Conservation (phyloP, 2,329 filamentous ascomycete genomes). For the Xylariaceae sp. region DNA sequence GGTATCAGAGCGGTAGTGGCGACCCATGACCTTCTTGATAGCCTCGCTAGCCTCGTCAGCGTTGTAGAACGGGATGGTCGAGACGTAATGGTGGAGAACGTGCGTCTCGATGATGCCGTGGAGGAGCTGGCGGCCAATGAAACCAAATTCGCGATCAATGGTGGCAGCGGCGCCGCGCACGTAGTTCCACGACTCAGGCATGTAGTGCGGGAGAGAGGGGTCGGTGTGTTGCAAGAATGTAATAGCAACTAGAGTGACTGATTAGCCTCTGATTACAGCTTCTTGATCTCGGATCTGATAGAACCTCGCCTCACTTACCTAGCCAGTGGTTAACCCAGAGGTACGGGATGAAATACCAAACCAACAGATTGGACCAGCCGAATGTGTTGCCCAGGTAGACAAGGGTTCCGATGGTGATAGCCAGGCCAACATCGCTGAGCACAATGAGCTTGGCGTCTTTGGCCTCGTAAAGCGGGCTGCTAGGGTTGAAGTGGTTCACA, state of each 20-base stretch:
- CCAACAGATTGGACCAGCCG: slow-evolving; percentile 79
- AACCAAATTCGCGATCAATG: slow-evolving; percentile 95
- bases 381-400: slow-evolving; percentile 69
- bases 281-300: background rate
- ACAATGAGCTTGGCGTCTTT: slow-evolving; percentile 85
- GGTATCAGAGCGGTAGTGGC: slow-evolving; percentile 85
- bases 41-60: slow-evolving; percentile 92
- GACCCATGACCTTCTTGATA: slow-evolving; percentile 92
- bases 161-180: slow-evolving; percentile 90
- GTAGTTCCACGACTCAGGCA: slow-evolving; percentile 82
- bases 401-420: slow-evolving; percentile 58
- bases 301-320: slow-evolving; percentile 56
- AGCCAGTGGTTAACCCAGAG: slow-evolving; percentile 99
- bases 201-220: slow-evolving; percentile 89
- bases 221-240: slow-evolving; percentile 98
- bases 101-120: slow-evolving; percentile 98
- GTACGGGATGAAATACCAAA: slow-evolving; percentile 96
- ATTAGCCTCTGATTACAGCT: slow-evolving; percentile 25
- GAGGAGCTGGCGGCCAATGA: slow-evolving; percentile 84
- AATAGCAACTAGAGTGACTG: slow-evolving; percentile 73
- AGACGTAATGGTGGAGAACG: slow-evolving; percentile 96
- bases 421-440: slow-evolving; percentile 79
- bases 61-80: slow-evolving; percentile 93
- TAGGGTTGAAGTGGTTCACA: slow-evolving; percentile 93
- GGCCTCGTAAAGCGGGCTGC: slow-evolving; percentile 84